phyloP scores from a whole-genome alignment of 148 eudicot genomes.

The Polygonum maritimum region DNA sequence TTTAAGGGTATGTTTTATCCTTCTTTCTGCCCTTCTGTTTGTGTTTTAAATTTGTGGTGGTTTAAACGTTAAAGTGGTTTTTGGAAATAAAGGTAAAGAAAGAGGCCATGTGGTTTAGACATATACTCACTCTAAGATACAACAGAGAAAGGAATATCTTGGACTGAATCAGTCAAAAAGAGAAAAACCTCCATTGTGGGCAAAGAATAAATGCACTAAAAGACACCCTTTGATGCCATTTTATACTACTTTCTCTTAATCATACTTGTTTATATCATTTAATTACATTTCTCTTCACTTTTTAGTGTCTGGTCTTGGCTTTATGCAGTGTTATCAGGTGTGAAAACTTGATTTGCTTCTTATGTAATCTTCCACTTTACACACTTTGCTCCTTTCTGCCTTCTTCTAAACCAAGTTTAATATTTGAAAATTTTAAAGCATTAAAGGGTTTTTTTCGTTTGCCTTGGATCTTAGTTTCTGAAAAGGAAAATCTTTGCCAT shows the following conservation, averaged over 20 bases:
- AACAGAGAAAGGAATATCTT: not conserved
- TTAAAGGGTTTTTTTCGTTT: not conserved
- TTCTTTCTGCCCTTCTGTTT: not conserved
- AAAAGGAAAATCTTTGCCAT: not conserved
- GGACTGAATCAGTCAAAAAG: constrained; percentile 10
- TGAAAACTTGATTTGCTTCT: constrained; percentile 7
- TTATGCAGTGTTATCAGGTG: not conserved
- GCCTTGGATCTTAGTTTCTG: not conserved
- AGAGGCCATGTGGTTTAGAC: constrained; percentile 2
- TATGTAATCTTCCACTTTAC: constrained; percentile 6
- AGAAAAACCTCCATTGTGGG: not conserved
- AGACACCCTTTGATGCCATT: constrained; percentile 4
- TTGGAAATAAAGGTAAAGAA: not conserved
- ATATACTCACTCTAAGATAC: not conserved
- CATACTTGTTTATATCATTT: not conserved
- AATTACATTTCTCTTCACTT: not conserved
- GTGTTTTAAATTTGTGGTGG: not conserved
- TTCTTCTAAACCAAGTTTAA: not conserved
- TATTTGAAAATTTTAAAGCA: not conserved
- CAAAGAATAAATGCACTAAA: constrained; percentile 9
- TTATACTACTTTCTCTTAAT: not conserved
- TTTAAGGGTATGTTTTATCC: not conserved
- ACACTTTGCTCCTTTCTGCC: not conserved
- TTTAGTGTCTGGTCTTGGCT: not conserved
- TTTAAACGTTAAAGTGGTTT: not conserved